Base-by-base conservation (phyloP, 2,329 filamentous ascomycete genomes). In the Lomentospora prolificans region DNA sequence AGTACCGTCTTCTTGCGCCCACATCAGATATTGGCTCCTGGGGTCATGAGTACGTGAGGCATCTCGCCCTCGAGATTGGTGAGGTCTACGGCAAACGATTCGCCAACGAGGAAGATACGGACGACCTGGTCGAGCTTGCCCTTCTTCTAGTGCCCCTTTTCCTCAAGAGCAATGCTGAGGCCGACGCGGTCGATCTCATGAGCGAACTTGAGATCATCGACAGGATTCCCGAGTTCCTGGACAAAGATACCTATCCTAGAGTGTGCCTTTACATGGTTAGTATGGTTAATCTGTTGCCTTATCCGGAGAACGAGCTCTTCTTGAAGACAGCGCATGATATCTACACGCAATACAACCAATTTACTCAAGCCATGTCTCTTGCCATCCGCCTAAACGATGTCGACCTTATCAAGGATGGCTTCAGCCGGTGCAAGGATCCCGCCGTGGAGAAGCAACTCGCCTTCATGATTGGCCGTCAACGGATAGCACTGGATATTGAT, bases 241-340 rank as follows among this genome's bases (percentile, higher is more conserved):
- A 99, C 69, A 87, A 95, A 69, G 86, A 97, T 72, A 97, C 91
- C 25, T 99, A 95, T 69, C 78, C 87, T 54, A 80, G 94, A 66
- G 94, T 96, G 56, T 97, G 94, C 68, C 75, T 99, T 62, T 99
- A 99, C 75, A 96, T 99, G 86, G 90, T 95, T 64, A 95, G 90
- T 76, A 97, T 97, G 89, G 94, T 99, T 62, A 95, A 94, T 67
- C 82, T 99, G 19, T 84, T 99, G 69, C 96, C 94, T 55, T 97
- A 95, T 67, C 94, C 94, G 46, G 94, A 99, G 72, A 96, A 99
- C 71, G 89, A 96, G 67, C 85, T 89, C 64, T 97, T 99, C 73
- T 85, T 99, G 58, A 86, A 84, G 61, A 95, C 92, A 6, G 91
- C 92, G 51, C 94, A 97, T 74, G 81, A 86, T 60, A 95, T 99